Base-by-base conservation (phyloP, 352 stramenopile genomes). In the Phytophthora fragariae region DNA sequence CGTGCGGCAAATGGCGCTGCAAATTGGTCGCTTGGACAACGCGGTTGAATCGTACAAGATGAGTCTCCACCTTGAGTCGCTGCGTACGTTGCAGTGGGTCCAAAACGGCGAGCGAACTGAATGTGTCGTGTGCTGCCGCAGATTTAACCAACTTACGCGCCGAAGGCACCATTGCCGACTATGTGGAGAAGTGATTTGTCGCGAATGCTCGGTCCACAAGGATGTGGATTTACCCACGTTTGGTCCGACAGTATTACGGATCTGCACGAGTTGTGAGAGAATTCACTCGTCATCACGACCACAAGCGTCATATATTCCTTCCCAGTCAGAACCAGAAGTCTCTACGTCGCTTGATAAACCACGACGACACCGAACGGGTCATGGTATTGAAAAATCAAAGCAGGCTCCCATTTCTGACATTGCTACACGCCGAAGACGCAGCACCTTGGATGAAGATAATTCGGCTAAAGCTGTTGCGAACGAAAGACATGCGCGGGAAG, bases 151-250 rank as follows among this genome's bases (percentile, higher is more conserved):
- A 52, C 72, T 92, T 49, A 82, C 81, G 17, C 83, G 88, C 17
- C 81, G 89, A 35, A 79, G 85, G 33, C 89, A 93, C 60, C 87
- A 93, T 67, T 96, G 89, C n/a, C 85, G 85, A 4, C 65, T 92
- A 12, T 96, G 89, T 57, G 83, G 84, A 62, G 84, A 93, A 55
- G 79, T 93, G 21, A 92, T 95, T 54, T 95, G 89, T 57, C 81
- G 84, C 1, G 76, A 90, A 50, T 95, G 89, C 60, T 92, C 85
- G 17, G 75, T 90, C 11, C 79, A 90, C 55, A 93, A 94, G 56
- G 81, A 93, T 55, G 78, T 85, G 10, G 84, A 91, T 65, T 56
- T 94, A 24, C 89, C 86, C 1, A 86, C 80, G 8, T 78, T 89
- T n/a, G 89, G 89, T 0, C 81, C 81, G 8, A 93, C 85, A 31